phyloP scores from a whole-genome alignment of 352 stramenopile species.

The Globisporangium alternatum region DNA sequence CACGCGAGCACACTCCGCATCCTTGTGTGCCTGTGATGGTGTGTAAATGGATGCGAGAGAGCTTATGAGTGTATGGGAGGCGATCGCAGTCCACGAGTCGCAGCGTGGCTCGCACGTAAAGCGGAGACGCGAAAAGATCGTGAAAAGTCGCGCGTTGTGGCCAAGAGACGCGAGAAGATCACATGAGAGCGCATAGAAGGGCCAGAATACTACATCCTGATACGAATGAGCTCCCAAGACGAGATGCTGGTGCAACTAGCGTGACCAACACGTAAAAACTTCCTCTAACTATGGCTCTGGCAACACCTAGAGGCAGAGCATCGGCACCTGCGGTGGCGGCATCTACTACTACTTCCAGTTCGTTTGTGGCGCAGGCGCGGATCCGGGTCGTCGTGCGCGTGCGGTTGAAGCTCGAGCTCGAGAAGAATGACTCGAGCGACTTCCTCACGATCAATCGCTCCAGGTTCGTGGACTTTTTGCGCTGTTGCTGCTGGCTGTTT shows the following conservation, averaged over 20 bases:
- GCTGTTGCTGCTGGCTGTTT: not conserved
- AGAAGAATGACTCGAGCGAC: conserved; percentile 31
- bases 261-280: not conserved
- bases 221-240: not conserved
- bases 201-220: not conserved
- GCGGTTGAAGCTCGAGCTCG: conserved; percentile 34
- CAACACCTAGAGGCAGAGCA: not conserved
- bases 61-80: not conserved
- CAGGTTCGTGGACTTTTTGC: conserved; percentile 11
- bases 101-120: not conserved
- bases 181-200: conserved; percentile 5
- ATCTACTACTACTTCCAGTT: not conserved
- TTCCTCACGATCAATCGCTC: conserved; percentile 30
- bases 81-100: not conserved
- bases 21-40: not conserved
- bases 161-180: conserved; percentile 24
- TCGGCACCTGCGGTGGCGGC: not conserved
- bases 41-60: not conserved
- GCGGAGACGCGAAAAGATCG: conserved; percentile 16
- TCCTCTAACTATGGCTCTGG: not conserved
- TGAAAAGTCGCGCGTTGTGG: conserved; percentile 43
- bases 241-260: not conserved
- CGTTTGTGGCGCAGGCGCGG: conserved; percentile 16
- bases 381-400: conserved; percentile 59
- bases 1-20: conserved; percentile 83